Evolutionary conservation across 805 yeast species (phyloP).

Genomic region (Candida sithepensis): DNA sequence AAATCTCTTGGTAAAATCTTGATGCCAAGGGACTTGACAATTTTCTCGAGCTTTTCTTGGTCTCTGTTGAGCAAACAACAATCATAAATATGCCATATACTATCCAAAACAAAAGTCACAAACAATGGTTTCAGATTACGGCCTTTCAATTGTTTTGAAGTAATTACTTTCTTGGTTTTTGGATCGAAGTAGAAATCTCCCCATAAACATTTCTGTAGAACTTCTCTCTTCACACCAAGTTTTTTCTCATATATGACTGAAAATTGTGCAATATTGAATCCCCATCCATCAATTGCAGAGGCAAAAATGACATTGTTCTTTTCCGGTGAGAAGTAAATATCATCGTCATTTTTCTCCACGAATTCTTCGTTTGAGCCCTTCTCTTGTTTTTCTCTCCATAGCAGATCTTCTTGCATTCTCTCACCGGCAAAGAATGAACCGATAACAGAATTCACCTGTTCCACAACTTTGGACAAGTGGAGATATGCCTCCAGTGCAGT

Average conservation of each 20-base stretch:
- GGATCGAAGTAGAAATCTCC: constrained; percentile 91
- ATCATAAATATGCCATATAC: constrained; percentile 88
- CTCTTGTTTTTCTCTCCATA: constrained; percentile 67
- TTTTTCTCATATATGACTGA: constrained; percentile 82
- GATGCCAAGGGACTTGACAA: constrained; percentile 65
- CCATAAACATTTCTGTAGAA: constrained; percentile 85
- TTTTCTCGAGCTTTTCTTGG: constrained; percentile 68
- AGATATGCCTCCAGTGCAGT: constrained; percentile 81
- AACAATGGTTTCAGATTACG: constrained; percentile 71
- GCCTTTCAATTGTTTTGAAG: constrained; percentile 60
- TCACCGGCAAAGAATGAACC: constrained; percentile 93
- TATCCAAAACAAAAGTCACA: constrained; percentile 82
- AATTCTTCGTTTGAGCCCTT: constrained; percentile 45
- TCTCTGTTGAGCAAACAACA: constrained; percentile 63
- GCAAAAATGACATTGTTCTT: constrained; percentile 88
- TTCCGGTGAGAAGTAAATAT: constrained; percentile 82
- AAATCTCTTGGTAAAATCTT: constrained; percentile 72
- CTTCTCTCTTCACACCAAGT: constrained; percentile 77
- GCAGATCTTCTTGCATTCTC: constrained; percentile 81
- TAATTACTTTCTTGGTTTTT: constrained; percentile 78
- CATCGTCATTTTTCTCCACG: constrained; percentile 75
- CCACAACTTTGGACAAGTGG: constrained; percentile 75
- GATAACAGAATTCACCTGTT: constrained; percentile 91
- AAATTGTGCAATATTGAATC: constrained; percentile 85
- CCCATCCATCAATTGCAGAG: constrained; percentile 96